Evolutionary conservation across 768 basidiomycete genomes (phyloP), one percentile per base, ranked within the genome.

Genomic region (Sarcodon sp.): DNA sequence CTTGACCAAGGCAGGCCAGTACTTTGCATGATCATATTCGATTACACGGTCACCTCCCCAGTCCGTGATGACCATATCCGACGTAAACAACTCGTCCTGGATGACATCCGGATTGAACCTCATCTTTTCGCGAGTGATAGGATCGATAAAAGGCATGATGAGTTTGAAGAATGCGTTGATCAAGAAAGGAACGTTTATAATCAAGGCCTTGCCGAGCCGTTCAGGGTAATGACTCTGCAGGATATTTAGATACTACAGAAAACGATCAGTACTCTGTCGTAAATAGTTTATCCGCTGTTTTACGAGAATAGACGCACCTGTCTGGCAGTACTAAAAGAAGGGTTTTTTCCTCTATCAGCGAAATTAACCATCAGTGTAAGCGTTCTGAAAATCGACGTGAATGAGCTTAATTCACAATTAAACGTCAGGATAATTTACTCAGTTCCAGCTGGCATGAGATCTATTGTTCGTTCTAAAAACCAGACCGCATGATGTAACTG

Each of bases 171-270:
- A 89, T 0, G 76, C 69, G 48, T 75, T 77, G 45, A 90, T 59
- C 45, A 87, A 59, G 67, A 79, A 90, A 3, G 90, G 89, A n/a
- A 91, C 72, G 55, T 91, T 86, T 50, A 82, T 69, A 56, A 90
- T 77, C 38, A 88, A 63, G 1, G 87, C 75, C 31, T 62, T 61
- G 31, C 87, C 88, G 33, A 94, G 77, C 3, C 91, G 79, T 61
- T 94, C 91, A 0, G 88, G 88, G 56, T 89, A 91, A 59, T 91
- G 87, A 18, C 77, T 73, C 56, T 89, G 87, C 11, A 89, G 69
- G 54, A 87, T 83, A 60, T 71, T 56, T 3, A 64, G 48, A 27
- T 61, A 57, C 59, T 61, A 41, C 10, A 13, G 16, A 41, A 4
- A 13, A 15, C 8, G 16, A 13, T 27, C 21, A 27, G 21, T 27